Evolutionary conservation across 2,329 filamentous ascomycete genomes (phyloP), one percentile per base, ranked within the genome.

Genomic region (Claviceps capensis): DNA sequence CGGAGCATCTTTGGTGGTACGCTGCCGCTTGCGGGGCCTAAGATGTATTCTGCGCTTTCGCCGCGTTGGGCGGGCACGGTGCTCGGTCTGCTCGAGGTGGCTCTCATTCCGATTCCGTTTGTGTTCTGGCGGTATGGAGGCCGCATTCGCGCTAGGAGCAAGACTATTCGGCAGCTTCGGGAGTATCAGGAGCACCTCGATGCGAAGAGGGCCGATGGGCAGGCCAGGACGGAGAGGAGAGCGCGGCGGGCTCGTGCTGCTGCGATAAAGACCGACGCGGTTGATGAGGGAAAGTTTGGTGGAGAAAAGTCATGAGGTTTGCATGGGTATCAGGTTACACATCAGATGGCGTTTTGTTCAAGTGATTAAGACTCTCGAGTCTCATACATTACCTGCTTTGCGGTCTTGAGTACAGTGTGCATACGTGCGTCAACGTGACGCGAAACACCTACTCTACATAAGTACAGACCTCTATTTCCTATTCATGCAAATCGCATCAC

Each of bases 61-160:
- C 81, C 86, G 0, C 83, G 87, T 55, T 93, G 87, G 87, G 83
- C 86, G 0, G 86, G 85, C 0, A 90, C 86, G 0, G 69, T 93
- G 47, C 70, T 93, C 3, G 86, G 85, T 0, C 61, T 90, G 50
- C 68, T 94, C 2, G 86, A 91, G 59, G 78, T 88, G 1, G 70
- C 73, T 0, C 77, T 88, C 60, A 83, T 93, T 16, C 87, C 88
- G 0, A 89, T 93, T 47, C 88, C 88, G 0, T 77, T 91, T 52
- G 72, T 88, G 0, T 93, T 94, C 61, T 93, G 88, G 65, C 70
- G 71, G 34, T 82, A 77, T 57, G 79, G 79, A 0, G 70, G 71
- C 38, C 64, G 62, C 52, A 81, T 82, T 50, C 68, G 79, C 2
- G 68, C 69, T 5, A 74, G 67, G 60, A 80, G 76, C 51, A 69